A percentile compares a stretch with the other conserved stretches of the same genome.
Evolutionary conservation across 805 yeast species (phyloP).

Genomic region (Candida railenensis): DNA sequence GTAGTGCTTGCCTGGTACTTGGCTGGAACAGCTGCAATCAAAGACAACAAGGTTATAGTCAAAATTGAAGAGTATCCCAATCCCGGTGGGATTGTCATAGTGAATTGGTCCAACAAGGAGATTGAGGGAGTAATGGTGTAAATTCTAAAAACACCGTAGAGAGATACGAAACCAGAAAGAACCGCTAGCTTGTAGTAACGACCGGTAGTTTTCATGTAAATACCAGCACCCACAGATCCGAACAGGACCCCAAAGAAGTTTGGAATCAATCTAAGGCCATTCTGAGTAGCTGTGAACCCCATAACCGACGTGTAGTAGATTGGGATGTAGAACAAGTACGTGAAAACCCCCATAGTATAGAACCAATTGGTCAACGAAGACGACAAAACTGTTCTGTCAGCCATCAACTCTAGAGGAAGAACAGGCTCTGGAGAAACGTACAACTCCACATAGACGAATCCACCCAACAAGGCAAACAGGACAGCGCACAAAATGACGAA

Average conservation of each 20-base stretch:
- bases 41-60: constrained; percentile 69
- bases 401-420: constrained; percentile 59
- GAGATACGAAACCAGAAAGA: constrained; percentile 38
- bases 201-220: constrained; percentile 67
- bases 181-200: constrained; percentile 53
- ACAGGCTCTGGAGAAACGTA: constrained; percentile 61
- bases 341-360: constrained; percentile 63
- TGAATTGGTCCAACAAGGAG: constrained; percentile 17
- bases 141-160: constrained; percentile 45
- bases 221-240: constrained; percentile 69
- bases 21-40: constrained; percentile 71
- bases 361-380: constrained; percentile 72
- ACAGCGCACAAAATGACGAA: constrained; percentile 32
- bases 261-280: constrained; percentile 59
- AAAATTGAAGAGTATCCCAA: constrained; percentile 64
- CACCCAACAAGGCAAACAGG: constrained; percentile 33
- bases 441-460: constrained; percentile 53
- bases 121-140: constrained; percentile 22
- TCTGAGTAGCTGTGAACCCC: constrained; percentile 51
- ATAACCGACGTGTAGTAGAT: constrained; percentile 59
- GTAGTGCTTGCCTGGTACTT: constrained; percentile 82
- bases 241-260: constrained; percentile 66
- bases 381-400: constrained; percentile 58
- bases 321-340: constrained; percentile 69
- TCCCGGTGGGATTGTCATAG: constrained; percentile 53